These are phyloP conservation scores for Aspergillus coremiiformis DNA, from an alignment of 495 filamentous ascomycete species.

Conservation along the genomic window DNA sequence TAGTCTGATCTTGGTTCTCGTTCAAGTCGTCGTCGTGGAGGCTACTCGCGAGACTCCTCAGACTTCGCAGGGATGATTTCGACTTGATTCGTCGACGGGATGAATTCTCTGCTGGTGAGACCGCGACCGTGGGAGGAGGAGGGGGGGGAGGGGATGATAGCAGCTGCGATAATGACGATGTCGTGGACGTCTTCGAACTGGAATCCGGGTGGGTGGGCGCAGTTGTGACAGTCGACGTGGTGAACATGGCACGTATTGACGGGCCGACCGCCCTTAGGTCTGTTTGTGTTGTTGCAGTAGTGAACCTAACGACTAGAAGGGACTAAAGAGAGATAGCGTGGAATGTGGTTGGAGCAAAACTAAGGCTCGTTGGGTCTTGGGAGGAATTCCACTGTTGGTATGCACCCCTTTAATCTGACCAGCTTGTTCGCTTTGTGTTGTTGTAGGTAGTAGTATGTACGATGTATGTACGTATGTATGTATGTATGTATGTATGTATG, in stretches of 20 bases:
- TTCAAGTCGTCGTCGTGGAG: conserved; percentile 27
- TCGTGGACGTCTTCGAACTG: conserved; percentile 23
- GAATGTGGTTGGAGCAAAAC: conserved; percentile 10
- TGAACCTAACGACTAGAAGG: too few species aligned
- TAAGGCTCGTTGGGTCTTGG: neutral
- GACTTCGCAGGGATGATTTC: conserved; percentile 38
- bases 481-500: too few species aligned
- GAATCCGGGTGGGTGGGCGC: conserved; percentile 24
- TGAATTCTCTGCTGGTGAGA: conserved; percentile 28
- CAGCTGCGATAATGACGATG: conserved; percentile 15
- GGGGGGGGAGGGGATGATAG: conserved; percentile 17
- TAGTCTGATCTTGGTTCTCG: conserved; percentile 13
- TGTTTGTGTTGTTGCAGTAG: neutral
- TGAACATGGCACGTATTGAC: conserved; percentile 37
- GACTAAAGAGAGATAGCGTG: conserved; percentile 5
- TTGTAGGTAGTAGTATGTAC: too few species aligned
- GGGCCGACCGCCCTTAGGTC: conserved; percentile 16
- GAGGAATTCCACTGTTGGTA: neutral
- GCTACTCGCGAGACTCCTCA: conserved; percentile 35
- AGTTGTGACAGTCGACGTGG: conserved; percentile 25
- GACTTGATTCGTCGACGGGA: conserved; percentile 33
- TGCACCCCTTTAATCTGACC: neutral
- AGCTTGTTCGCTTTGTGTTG: neutral
- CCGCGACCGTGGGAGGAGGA: conserved; percentile 23
- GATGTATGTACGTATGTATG: too few species aligned